phyloP scores from a whole-genome alignment of 2,329 filamentous ascomycete genomes.

The Botrytis sinoallii region DNA sequence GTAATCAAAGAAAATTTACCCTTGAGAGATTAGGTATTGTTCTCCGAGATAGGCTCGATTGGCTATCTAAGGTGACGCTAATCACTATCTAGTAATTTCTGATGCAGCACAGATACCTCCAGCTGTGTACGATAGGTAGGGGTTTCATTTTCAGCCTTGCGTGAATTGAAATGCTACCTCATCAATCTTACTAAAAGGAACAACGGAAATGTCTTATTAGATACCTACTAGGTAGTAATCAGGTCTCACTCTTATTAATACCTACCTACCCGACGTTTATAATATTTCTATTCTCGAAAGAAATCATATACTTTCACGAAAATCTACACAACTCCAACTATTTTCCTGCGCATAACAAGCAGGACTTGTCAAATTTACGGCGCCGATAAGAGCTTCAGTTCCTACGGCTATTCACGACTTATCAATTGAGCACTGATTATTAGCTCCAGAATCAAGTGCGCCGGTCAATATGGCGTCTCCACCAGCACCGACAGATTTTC shows the following conservation, averaged over 20 bases:
- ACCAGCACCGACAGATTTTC: slow-evolving; percentile 31
- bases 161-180: neutral
- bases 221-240: neutral
- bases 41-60: neutral
- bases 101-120: neutral
- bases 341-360: neutral
- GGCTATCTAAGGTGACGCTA: neutral
- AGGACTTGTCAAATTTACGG: neutral
- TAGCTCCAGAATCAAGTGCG: neutral
- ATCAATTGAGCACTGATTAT: neutral
- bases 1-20: slow-evolving; percentile 14
- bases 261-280: neutral
- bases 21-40: neutral
- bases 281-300: neutral
- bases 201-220: neutral
- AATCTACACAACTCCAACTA: neutral
- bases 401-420: neutral
- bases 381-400: neutral
- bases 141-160: neutral
- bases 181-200: neutral
- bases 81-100: neutral
- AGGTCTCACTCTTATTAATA: neutral
- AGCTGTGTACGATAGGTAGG: neutral
- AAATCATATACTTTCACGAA: too few relatives aligned
- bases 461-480: slow-evolving; percentile 34